Base-by-base conservation (phyloP, 2,329 filamentous ascomycete genomes). In the Fusarium penzigii region DNA sequence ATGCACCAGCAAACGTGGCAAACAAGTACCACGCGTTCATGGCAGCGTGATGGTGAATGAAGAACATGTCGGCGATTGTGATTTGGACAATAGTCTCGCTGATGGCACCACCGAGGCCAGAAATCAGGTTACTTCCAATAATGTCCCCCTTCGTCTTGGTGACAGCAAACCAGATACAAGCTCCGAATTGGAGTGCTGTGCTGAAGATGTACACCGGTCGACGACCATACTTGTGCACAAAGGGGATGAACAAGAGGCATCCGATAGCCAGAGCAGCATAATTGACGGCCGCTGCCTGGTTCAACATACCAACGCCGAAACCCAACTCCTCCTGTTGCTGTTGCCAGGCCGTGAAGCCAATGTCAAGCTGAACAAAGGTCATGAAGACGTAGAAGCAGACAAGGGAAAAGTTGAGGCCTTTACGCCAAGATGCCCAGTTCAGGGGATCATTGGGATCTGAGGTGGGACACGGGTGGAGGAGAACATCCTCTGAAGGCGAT, bases 381-480 rank as follows among this genome's bases (percentile, higher is more conserved):
- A 92, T 72, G 12, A 88, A 74, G 3, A 85, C 79, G 61, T 91
- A 84, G 7, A 81, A 66, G 51, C 87, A 77, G 1, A 86, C 85
- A 42, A 86, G 68, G 2, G 68, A 52, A 42, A 90, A 61, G 17
- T 63, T 57, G 36, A 60, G 3, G 3, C 17, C 40, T 45, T 64
- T 63, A 13, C 55, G 46, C 3, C 16, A 14, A 5, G 39, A 52
- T 6, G 52, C 16, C 52, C 52, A 55, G 9, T 55, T 55, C 20
- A 53, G 34, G 12, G 52, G 52, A 17, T 55, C 52, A 36, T 55
- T 55, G 1, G 49, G 52, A 20, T 55, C 52, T 10, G 17, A 14
- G 9, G 52, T 41, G 2, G 52, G 52, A 17, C 38, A 38, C 14
- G 52, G 52, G 17, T 54, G 52, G 9, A 51, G 17, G 36, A 54